Conservation (phyloP, 352 stramenopile species). For the Globisporangium spiculum region DNA sequence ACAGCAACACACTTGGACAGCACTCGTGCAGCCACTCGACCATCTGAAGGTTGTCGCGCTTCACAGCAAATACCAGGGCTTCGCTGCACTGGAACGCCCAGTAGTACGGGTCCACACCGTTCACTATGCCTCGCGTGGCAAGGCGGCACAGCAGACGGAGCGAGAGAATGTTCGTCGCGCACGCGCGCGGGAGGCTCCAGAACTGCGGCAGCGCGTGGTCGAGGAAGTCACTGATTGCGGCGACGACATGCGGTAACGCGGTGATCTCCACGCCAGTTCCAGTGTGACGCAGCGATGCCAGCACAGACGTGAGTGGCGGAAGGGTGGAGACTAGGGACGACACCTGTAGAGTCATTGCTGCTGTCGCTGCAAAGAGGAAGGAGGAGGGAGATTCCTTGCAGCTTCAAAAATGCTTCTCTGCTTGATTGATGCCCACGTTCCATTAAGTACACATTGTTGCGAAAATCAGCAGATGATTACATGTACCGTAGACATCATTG, state of each 20-base stretch:
- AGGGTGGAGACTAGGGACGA: no score
- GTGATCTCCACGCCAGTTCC: background rate
- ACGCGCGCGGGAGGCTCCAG: background rate
- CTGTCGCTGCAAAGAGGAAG: no score
- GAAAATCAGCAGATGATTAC: no score
- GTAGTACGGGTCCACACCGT: background rate
- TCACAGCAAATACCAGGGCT: background rate
- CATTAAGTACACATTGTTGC: no score
- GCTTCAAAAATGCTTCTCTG: no score
- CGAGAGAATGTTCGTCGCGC: background rate
- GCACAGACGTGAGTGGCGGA: background rate
- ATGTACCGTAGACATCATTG: no score
- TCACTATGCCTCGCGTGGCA: background rate
- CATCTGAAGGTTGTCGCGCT: constrained; percentile 1
- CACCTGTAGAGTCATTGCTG: no score
- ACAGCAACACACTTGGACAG: background rate
- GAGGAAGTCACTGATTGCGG: background rate
- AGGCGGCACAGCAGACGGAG: background rate
- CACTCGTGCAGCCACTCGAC: background rate
- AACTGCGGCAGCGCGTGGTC: background rate
- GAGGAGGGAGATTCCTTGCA: no score
- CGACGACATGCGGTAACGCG: background rate
- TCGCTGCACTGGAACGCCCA: background rate
- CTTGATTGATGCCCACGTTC: no score
- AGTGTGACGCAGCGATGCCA: background rate